phyloP scores from a whole-genome alignment of 2,329 filamentous ascomycete species.

The Aspergillus ochraceus region DNA sequence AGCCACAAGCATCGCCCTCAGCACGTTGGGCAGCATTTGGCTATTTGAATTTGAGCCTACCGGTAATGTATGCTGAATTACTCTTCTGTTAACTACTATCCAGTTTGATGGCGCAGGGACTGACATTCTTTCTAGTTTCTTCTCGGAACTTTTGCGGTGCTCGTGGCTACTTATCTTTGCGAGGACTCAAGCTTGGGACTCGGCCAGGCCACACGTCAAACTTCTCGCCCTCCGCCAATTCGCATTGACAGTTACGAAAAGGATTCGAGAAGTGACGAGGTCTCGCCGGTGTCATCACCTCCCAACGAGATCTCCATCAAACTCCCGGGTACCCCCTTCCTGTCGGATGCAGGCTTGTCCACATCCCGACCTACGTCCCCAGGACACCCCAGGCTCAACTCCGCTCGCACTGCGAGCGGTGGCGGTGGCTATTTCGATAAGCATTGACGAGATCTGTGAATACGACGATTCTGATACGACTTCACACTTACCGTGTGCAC shows the following conservation, averaged over 20 bases:
- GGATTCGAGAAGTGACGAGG: constrained; percentile 55
- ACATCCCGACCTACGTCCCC: constrained; percentile 56
- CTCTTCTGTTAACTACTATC: not conserved
- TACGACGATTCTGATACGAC: constrained; percentile 21
- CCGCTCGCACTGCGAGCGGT: constrained; percentile 35
- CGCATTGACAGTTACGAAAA: constrained; percentile 77
- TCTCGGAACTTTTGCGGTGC: constrained; percentile 73
- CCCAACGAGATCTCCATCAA: constrained; percentile 50
- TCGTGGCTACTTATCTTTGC: constrained; percentile 84
- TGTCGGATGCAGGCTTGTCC: constrained; percentile 50
- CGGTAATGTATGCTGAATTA: constrained; percentile 60
- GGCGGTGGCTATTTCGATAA: constrained; percentile 41
- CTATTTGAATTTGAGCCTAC: constrained; percentile 81
- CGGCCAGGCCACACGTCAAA: constrained; percentile 43
- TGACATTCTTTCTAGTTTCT: constrained; percentile 63
- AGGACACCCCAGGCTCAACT: constrained; percentile 45
- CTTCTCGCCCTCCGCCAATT: constrained; percentile 49
- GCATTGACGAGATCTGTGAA: constrained; percentile 25
- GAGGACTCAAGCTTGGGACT: constrained; percentile 52
- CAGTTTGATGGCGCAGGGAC: not conserved
- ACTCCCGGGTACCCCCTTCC: constrained; percentile 48
- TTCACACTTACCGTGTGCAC: constrained; percentile 14
- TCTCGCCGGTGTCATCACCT: constrained; percentile 23
- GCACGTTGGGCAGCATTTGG: constrained; percentile 78
- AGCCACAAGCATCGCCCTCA: constrained; percentile 86